Conservation (phyloP, 495 filamentous ascomycete genomes). For the Clavariopsis aquatica region DNA sequence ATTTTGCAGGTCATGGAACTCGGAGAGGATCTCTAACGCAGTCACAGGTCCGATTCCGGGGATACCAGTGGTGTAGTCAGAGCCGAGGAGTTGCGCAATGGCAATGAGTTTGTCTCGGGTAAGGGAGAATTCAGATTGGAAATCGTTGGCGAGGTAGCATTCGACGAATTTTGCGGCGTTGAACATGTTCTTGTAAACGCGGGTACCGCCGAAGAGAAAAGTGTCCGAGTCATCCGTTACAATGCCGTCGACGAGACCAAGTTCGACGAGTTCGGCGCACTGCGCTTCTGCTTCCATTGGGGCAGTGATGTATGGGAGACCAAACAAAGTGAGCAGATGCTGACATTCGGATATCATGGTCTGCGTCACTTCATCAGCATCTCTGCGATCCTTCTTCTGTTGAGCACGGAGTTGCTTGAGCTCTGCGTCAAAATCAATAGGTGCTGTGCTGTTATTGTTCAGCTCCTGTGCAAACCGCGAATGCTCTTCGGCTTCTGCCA, state of each 20-base stretch:
- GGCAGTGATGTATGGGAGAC: slow-evolving; percentile 92
- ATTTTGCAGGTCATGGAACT: slow-evolving; percentile 67
- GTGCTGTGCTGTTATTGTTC: slow-evolving; percentile 64
- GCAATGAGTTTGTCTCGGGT: slow-evolving; percentile 79
- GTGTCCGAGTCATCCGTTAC: slow-evolving; percentile 97
- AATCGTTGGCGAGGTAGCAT: slow-evolving; percentile 84
- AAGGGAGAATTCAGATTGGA: slow-evolving; percentile 86
- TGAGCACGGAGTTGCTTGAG: slow-evolving; percentile 83
- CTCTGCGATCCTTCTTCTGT: slow-evolving; percentile 91
- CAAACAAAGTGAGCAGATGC: slow-evolving; percentile 84
- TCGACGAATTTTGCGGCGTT: slow-evolving; percentile 96
- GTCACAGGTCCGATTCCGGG: slow-evolving; percentile 90
- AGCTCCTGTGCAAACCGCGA: slow-evolving; percentile 84
- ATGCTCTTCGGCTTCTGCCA: slow-evolving; percentile 87
- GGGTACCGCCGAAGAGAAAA: slow-evolving; percentile 95
- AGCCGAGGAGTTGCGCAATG: slow-evolving; percentile 85
- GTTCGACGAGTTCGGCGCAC: slow-evolving; percentile 82
- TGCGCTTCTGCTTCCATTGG: slow-evolving; percentile 99
- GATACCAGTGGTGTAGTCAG: slow-evolving; percentile 92
- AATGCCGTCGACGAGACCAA: slow-evolving; percentile 92
- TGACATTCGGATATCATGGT: slow-evolving; percentile 96
- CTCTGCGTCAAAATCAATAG: slow-evolving; percentile 80
- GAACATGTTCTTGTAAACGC: slow-evolving; percentile 99
- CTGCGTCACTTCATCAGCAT: slow-evolving; percentile 92
- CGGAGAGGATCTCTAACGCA: slow-evolving; percentile 87